These are phyloP conservation scores for Mortierella alpina DNA, from an alignment of 192 early-diverging fungal species.

Conservation along the genomic window DNA sequence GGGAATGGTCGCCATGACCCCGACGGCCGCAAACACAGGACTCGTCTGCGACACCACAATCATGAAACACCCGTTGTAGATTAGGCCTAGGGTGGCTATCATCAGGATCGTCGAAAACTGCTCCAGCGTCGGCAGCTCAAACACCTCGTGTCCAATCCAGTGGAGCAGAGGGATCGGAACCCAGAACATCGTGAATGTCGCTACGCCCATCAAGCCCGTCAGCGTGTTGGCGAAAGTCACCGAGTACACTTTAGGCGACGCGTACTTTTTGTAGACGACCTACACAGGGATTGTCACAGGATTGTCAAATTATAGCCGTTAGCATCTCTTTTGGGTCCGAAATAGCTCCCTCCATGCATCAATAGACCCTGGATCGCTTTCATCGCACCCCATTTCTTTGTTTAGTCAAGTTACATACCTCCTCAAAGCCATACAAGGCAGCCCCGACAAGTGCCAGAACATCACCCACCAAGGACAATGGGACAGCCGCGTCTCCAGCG, in stretches of 20 bases:
- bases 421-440: slow-evolving; percentile 79
- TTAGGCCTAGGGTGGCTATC: slow-evolving; percentile 76
- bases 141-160: slow-evolving; percentile 68
- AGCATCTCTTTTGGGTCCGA: too few relatives aligned
- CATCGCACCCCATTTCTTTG: not conserved
- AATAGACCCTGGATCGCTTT: too few relatives aligned
- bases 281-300: slow-evolving; percentile 15
- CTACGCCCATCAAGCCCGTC: slow-evolving; percentile 75
- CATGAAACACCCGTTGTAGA: slow-evolving; percentile 85
- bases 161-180: slow-evolving; percentile 79
- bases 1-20: slow-evolving; percentile 85
- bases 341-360: too few relatives aligned
- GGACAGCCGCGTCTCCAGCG: not conserved
- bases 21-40: slow-evolving; percentile 80
- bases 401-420: slow-evolving; percentile 26
- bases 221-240: slow-evolving; percentile 81
- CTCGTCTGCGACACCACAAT: slow-evolving; percentile 77
- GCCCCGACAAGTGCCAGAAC: slow-evolving; percentile 72
- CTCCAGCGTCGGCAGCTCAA: slow-evolving; percentile 69
- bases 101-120: slow-evolving; percentile 67
- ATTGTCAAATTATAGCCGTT: too few relatives aligned
- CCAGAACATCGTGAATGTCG: slow-evolving; percentile 76
- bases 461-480: slow-evolving; percentile 62
- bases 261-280: slow-evolving; percentile 85
- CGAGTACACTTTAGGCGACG: slow-evolving; percentile 66